Conservation (phyloP, 2,329 filamentous ascomycete species). For the Stromatinia cepivora region DNA sequence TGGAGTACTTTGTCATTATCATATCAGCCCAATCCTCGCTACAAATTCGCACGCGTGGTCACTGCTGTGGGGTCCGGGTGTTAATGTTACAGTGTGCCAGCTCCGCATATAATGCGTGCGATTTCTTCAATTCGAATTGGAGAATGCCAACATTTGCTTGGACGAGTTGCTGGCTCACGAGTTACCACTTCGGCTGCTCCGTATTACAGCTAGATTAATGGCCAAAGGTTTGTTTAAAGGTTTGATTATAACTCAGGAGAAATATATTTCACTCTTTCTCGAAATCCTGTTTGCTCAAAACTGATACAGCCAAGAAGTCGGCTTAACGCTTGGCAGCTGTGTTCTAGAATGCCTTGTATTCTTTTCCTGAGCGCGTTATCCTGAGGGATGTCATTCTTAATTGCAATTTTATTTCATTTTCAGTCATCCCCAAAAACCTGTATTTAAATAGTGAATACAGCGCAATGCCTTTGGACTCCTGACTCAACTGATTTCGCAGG, state of each 20-base stretch:
- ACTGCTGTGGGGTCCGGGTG: neutral
- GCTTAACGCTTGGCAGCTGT: conserved; percentile 23
- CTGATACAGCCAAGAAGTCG: conserved; percentile 18
- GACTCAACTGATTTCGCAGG: conserved; percentile 10
- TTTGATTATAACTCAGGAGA: neutral
- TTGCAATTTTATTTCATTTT: conserved; percentile 3
- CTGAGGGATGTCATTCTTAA: neutral
- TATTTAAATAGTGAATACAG: neutral
- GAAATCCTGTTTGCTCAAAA: neutral
- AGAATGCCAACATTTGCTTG: neutral
- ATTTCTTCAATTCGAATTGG: neutral
- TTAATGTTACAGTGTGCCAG: neutral
- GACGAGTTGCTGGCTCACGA: neutral
- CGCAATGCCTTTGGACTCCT: neutral
- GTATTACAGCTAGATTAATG: neutral
- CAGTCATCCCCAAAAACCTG: neutral
- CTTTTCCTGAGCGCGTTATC: neutral
- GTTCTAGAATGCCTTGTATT: conserved; percentile 5
- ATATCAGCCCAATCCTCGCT: neutral
- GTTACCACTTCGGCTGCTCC: too few species aligned
- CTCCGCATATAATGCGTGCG: conserved; percentile 1
- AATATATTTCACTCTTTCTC: neutral
- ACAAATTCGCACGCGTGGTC: neutral
- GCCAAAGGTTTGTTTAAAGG: neutral
- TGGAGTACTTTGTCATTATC: neutral